A percentile compares a stretch with the other conserved stretches of the same genome.
Conservation (phyloP, 1,284 basidiomycete species). For the Butyriboletus pseudospeciosus region DNA sequence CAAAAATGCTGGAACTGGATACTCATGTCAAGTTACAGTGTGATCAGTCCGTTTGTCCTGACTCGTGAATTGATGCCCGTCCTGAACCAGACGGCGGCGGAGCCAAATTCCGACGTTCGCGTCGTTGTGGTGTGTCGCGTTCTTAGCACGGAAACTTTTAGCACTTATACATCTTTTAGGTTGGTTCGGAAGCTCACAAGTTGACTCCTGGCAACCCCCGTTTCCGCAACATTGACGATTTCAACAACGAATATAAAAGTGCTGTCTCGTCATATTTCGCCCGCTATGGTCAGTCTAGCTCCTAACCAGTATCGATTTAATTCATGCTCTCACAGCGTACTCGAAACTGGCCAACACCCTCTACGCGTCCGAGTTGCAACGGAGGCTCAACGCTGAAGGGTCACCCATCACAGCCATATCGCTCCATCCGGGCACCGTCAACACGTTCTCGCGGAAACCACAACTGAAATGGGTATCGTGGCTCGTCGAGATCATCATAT, state of each 20-base stretch:
- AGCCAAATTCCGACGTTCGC: slow-evolving; percentile 46
- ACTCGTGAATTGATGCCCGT: slow-evolving; percentile 48
- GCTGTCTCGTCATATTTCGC: slow-evolving; percentile 25
- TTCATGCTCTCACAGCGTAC: slow-evolving; percentile 24
- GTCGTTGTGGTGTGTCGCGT: slow-evolving; percentile 42
- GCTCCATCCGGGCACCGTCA: slow-evolving; percentile 39
- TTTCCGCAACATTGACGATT: slow-evolving; percentile 39
- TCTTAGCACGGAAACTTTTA: neutral
- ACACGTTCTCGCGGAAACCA: slow-evolving; percentile 36
- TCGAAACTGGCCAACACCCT: slow-evolving; percentile 43
- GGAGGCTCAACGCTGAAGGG: slow-evolving; percentile 28
- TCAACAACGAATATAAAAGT: slow-evolving; percentile 36
- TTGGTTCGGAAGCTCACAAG: slow-evolving; percentile 25
- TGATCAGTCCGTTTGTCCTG: slow-evolving; percentile 45
- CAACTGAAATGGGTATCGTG: slow-evolving; percentile 17
- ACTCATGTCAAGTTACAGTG: slow-evolving; percentile 30
- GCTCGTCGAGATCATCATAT: slow-evolving; percentile 27
- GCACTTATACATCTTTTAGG: slow-evolving; percentile 2
- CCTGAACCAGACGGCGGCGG: slow-evolving; percentile 41
- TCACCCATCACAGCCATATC: slow-evolving; percentile 33
- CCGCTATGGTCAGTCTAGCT: slow-evolving; percentile 36
- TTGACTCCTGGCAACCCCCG: slow-evolving; percentile 16
- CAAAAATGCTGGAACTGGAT: neutral
- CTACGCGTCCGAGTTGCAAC: slow-evolving; percentile 39
- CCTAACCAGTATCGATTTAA: neutral